Evolutionary conservation across 495 filamentous ascomycete genomes (phyloP).

Genomic region (Podospora pseudocomata): DNA sequence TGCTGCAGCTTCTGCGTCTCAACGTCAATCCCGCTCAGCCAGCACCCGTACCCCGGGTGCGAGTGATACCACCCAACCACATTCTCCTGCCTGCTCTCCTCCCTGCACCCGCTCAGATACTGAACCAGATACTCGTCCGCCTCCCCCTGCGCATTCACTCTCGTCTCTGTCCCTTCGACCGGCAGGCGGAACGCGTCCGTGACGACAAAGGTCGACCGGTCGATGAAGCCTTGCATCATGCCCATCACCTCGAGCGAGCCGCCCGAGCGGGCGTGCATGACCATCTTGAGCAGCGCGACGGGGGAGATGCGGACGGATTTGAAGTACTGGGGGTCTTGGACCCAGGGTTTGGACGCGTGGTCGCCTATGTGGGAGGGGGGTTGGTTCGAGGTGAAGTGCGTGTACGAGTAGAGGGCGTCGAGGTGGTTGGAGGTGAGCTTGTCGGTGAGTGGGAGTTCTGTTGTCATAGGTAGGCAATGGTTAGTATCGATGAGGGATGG

Average conservation of each 20-base stretch:
- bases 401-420: constrained; percentile 88
- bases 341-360: constrained; percentile 61
- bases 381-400: constrained; percentile 59
- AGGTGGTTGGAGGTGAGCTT: constrained; percentile 77
- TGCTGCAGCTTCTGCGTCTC: constrained; percentile 80
- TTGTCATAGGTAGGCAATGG: not conserved
- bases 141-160: constrained; percentile 91
- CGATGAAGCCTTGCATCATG: constrained; percentile 93
- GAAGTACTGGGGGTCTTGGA: constrained; percentile 81
- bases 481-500: not conserved
- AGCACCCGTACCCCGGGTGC: constrained; percentile 97
- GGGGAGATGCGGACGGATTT: constrained; percentile 90
- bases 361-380: constrained; percentile 43
- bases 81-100: constrained; percentile 79
- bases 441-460: constrained; percentile 61
- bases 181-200: constrained; percentile 93
- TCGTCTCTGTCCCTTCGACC: constrained; percentile 95
- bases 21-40: constrained; percentile 95
- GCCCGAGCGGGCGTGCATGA: constrained; percentile 94
- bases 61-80: constrained; percentile 97
- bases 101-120: constrained; percentile 71
- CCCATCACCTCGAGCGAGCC: constrained; percentile 96
- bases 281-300: constrained; percentile 95
- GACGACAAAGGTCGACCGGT: constrained; percentile 78
- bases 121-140: constrained; percentile 96